Percentiles rank a stretch among this genome's conserved stretches.
Evolutionary conservation across 768 basidiomycete species (phyloP).

Genomic region (Podaxis sp.): DNA sequence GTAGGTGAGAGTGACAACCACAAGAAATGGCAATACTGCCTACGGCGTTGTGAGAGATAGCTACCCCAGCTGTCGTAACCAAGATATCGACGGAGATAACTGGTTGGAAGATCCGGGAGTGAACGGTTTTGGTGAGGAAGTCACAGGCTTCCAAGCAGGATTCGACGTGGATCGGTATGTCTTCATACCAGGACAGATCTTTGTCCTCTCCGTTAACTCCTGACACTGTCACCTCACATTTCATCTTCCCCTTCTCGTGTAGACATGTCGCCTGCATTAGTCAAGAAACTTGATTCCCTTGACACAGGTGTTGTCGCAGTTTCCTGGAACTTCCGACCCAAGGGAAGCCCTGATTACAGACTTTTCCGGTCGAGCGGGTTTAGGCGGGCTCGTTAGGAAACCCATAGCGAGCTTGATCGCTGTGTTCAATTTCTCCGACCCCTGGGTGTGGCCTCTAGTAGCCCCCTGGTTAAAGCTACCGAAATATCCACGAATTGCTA

Average conservation of each 20-base stretch:
- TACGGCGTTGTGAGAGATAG: constrained; percentile 52
- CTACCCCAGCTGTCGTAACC: constrained; percentile 49
- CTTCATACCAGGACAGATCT: background rate
- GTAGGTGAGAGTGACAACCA: constrained; percentile 47
- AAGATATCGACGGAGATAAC: background rate
- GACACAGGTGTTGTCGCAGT: constrained; percentile 47
- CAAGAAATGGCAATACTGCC: constrained; percentile 50
- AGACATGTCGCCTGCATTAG: constrained; percentile 68
- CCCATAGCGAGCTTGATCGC: background rate
- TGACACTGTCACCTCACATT: background rate
- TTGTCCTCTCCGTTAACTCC: background rate
- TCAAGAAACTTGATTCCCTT: constrained; percentile 46
- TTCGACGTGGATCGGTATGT: constrained; percentile 34
- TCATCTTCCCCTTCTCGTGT: constrained; percentile 1
- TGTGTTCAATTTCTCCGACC: background rate
- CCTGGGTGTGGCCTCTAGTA: no score
- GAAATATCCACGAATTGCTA: background rate
- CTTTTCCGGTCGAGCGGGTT: constrained; percentile 1
- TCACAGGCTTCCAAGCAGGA: no score
- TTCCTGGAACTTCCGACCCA: constrained; percentile 56
- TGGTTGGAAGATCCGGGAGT: no score
- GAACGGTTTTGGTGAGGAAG: no score
- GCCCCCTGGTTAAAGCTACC: background rate
- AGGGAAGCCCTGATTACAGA: constrained; percentile 30
- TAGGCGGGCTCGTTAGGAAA: background rate